Conservation (phyloP, 176 grass and related monocot genomes). For the Triticum monococcum region DNA sequence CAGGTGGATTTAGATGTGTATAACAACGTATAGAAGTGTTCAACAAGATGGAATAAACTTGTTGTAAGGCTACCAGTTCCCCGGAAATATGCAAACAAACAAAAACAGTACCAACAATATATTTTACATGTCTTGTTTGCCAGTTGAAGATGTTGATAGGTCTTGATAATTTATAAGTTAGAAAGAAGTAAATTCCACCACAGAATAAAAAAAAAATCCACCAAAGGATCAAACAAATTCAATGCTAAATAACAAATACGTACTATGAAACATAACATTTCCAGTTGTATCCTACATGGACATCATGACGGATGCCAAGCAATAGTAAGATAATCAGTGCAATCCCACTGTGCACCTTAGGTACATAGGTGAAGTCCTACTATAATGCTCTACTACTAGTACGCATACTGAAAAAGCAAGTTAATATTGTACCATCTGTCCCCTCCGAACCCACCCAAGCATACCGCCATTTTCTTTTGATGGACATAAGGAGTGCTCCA, state of each 20-base stretch:
- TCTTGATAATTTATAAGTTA: neutral
- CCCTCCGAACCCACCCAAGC: slow-evolving; percentile 93
- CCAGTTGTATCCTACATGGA: neutral
- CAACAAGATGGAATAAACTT: slow-evolving; percentile 12
- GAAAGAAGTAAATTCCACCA: neutral
- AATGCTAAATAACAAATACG: slow-evolving; percentile 9
- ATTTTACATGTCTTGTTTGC: neutral
- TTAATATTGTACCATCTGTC: slow-evolving; percentile 67
- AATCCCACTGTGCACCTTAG: neutral
- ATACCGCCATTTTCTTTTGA: slow-evolving; percentile 98
- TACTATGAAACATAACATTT: neutral
- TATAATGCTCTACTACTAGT: neutral
- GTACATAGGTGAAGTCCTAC: neutral
- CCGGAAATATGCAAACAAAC: neutral
- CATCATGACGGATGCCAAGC: neutral
- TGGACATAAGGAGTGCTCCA: slow-evolving; percentile 86
- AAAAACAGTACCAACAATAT: neutral
- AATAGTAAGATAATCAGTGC: neutral
- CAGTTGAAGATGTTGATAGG: neutral
- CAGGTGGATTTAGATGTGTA: neutral
- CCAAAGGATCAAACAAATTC: neutral
- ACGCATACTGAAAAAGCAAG: slow-evolving; percentile 13
- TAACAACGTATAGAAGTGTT: neutral
- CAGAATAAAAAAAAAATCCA: neutral
- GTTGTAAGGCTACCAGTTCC: neutral